Conservation (phyloP, 495 filamentous ascomycete species). For the Aspergillus biplanus region DNA sequence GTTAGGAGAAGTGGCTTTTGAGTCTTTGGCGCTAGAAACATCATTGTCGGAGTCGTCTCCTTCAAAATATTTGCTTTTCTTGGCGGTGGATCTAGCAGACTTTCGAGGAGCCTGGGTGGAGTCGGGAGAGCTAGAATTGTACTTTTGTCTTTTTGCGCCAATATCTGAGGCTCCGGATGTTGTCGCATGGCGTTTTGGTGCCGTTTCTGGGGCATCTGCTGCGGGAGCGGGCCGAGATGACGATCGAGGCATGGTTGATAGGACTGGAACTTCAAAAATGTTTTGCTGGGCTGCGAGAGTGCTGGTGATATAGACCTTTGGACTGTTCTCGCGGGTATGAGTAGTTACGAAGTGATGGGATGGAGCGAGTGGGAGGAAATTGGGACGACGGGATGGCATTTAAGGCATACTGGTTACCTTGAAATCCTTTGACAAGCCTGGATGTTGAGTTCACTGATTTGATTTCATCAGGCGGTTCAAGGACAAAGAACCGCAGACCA, state of each 20-base stretch:
- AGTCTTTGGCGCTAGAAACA: constrained; percentile 28
- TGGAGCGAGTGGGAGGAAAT: neutral
- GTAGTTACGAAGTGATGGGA: constrained; percentile 11
- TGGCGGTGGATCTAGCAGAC: constrained; percentile 50
- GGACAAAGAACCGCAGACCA: constrained; percentile 23
- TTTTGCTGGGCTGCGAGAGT: neutral
- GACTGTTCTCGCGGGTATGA: constrained; percentile 7
- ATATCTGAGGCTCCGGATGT: constrained; percentile 35
- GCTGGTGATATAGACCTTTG: neutral
- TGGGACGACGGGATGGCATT: constrained; percentile 3
- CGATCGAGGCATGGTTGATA: constrained; percentile 42
- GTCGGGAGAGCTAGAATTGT: constrained; percentile 35
- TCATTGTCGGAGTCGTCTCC: constrained; percentile 37
- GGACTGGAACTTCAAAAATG: constrained; percentile 3
- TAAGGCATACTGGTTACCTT: neutral
- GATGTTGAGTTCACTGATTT: constrained; percentile 21
- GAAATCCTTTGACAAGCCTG: constrained; percentile 10
- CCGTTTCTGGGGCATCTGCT: constrained; percentile 27
- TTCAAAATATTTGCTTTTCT: constrained; percentile 63
- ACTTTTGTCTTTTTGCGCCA: constrained; percentile 49
- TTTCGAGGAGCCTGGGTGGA: constrained; percentile 15
- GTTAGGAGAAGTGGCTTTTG: constrained; percentile 30
- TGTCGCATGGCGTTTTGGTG: constrained; percentile 46
- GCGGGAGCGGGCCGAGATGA: constrained; percentile 46
- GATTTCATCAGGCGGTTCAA: constrained; percentile 24